A percentile compares a stretch with the other conserved stretches of the same genome.
These are phyloP conservation scores for Pseudomassariella vexata DNA, from an alignment of 2,329 filamentous ascomycete species.

Conservation along the genomic window DNA sequence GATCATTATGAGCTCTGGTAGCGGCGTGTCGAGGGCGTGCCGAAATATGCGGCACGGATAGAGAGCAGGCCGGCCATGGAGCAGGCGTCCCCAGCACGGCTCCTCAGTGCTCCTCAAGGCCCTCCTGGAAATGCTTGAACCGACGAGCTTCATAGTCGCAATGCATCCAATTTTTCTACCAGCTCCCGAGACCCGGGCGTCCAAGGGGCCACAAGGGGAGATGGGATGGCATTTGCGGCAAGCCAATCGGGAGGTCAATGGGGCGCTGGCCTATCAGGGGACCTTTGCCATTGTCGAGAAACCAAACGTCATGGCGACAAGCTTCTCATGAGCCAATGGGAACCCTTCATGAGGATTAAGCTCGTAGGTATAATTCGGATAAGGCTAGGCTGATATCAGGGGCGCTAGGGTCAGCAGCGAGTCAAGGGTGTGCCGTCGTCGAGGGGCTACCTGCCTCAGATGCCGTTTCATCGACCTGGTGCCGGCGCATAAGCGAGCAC, in stretches of 20 bases:
- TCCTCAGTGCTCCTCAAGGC: too few species aligned
- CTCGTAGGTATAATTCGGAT: slow-evolving; percentile 5
- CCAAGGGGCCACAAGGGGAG: slow-evolving; percentile 4
- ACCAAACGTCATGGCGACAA: slow-evolving; percentile 5
- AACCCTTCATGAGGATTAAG: background rate
- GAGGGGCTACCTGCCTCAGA: slow-evolving; percentile 21
- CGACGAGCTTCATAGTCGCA: slow-evolving; percentile 1
- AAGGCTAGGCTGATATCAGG: slow-evolving; percentile 2
- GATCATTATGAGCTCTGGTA: slow-evolving; percentile 6
- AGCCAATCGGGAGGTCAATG: background rate
- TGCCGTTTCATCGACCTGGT: slow-evolving; percentile 18
- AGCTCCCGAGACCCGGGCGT: slow-evolving; percentile 3
- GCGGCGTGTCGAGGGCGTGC: slow-evolving; percentile 14
- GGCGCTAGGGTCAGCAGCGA: too few species aligned
- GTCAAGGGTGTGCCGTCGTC: too few species aligned
- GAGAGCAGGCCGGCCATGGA: slow-evolving; percentile 21
- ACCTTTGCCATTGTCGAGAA: too few species aligned
- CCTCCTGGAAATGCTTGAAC: slow-evolving; percentile 5
- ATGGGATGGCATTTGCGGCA: background rate
- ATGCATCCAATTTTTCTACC: background rate
- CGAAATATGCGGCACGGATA: slow-evolving; percentile 26
- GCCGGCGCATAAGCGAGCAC: slow-evolving; percentile 8
- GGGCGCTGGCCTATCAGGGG: too few species aligned
- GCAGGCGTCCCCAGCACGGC: slow-evolving; percentile 16
- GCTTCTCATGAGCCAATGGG: slow-evolving; percentile 4